These are phyloP conservation scores for Aureobasidium subglaciale DNA, from an alignment of 2,329 filamentous ascomycete genomes.

Conservation along the genomic window DNA sequence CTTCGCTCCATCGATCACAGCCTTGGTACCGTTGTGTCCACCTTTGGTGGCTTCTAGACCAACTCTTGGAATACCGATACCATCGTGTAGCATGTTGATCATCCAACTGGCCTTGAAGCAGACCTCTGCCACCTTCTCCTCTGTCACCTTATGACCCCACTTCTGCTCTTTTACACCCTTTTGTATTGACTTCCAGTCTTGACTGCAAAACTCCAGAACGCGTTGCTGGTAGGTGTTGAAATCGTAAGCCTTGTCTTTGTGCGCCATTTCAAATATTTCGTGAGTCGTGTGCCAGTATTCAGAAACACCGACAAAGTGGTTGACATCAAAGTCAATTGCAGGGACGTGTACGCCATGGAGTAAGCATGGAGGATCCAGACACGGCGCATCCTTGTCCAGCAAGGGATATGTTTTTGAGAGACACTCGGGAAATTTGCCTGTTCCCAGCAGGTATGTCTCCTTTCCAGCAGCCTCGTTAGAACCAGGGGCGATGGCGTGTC, in stretches of 20 bases:
- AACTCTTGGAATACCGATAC: slow-evolving; percentile 84
- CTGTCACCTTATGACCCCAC: slow-evolving; percentile 68
- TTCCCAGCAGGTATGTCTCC: slow-evolving; percentile 63
- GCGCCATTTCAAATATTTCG: slow-evolving; percentile 74
- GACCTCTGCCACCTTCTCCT: slow-evolving; percentile 70
- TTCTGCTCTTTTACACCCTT: slow-evolving; percentile 56
- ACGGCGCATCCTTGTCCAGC: slow-evolving; percentile 81
- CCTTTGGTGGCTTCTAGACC: slow-evolving; percentile 57
- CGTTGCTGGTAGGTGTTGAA: slow-evolving; percentile 80
- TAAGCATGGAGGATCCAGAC: slow-evolving; percentile 75
- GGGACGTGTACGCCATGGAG: slow-evolving; percentile 88
- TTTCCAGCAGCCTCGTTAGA: slow-evolving; percentile 34
- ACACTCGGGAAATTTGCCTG: slow-evolving; percentile 81
- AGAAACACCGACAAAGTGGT: slow-evolving; percentile 95
- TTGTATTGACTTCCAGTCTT: slow-evolving; percentile 73
- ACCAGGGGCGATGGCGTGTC: slow-evolving; percentile 47
- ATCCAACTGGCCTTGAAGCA: slow-evolving; percentile 99
- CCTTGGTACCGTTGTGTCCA: slow-evolving; percentile 62
- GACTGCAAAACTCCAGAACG: slow-evolving; percentile 77
- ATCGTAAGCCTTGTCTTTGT: slow-evolving; percentile 76
- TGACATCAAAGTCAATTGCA: slow-evolving; percentile 92
- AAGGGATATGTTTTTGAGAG: slow-evolving; percentile 74
- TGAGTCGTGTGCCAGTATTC: slow-evolving; percentile 99
- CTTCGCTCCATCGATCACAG: slow-evolving; percentile 60
- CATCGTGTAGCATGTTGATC: slow-evolving; percentile 92